Conservation (phyloP, 2,329 filamentous ascomycete species). For the Claviceps sp. region DNA sequence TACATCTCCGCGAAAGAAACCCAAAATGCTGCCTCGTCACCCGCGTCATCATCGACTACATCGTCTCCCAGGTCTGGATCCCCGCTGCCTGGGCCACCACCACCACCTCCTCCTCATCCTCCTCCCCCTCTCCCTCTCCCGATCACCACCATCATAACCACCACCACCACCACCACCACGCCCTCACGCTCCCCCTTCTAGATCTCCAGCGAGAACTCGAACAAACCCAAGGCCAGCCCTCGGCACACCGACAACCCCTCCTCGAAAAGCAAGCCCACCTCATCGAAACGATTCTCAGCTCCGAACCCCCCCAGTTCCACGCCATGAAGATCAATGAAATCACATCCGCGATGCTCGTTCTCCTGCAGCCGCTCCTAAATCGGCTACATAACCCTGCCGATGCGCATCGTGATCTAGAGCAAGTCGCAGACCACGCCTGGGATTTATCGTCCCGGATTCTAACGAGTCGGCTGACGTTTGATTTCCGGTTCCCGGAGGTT, state of each 20-base stretch:
- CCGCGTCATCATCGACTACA: constrained; percentile 27
- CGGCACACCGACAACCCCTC: constrained; percentile 24
- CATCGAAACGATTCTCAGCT: constrained; percentile 24
- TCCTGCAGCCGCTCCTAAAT: constrained; percentile 27
- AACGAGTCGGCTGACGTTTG: constrained; percentile 28
- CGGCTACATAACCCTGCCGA: constrained; percentile 17
- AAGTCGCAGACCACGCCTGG: constrained; percentile 28
- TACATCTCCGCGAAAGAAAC: constrained; percentile 25
- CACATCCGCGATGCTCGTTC: constrained; percentile 23
- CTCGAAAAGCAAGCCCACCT: constrained; percentile 24
- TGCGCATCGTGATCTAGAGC: constrained; percentile 29
- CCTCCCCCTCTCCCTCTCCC: constrained; percentile 8
- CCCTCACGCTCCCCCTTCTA: constrained; percentile 20
- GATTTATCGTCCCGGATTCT: constrained; percentile 34
- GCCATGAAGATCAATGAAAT: constrained; percentile 27
- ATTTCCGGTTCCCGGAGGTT: constrained; percentile 37
- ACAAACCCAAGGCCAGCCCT: constrained; percentile 22
- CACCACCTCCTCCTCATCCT: constrained; percentile 21
- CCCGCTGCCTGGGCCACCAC: constrained; percentile 25
- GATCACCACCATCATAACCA: too few species aligned
- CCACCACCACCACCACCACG: constrained; percentile 8
- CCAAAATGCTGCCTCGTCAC: constrained; percentile 30
- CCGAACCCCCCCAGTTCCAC: constrained; percentile 19
- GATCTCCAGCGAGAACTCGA: constrained; percentile 25
- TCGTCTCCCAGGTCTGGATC: constrained; percentile 28